These are phyloP conservation scores for Candida jianshihensis DNA, from an alignment of 805 yeast genomes.

Conservation along the genomic window DNA sequence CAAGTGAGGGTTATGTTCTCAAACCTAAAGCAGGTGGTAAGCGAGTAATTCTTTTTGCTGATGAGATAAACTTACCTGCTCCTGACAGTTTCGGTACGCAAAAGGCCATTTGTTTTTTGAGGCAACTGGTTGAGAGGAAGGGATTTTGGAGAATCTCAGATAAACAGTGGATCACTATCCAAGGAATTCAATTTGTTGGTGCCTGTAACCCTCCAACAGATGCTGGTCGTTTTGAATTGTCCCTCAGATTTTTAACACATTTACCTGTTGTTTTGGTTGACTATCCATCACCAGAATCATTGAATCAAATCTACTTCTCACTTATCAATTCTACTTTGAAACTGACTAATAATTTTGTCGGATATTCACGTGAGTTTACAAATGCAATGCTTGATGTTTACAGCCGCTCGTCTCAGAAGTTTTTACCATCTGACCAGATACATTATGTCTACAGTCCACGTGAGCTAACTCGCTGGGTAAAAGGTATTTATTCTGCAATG, in stretches of 20 bases:
- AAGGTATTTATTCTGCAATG: constrained; percentile 59
- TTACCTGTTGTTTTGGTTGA: constrained; percentile 64
- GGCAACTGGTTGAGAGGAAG: constrained; percentile 63
- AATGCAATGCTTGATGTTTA: constrained; percentile 64
- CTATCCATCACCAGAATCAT: constrained; percentile 61
- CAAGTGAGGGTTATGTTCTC: constrained; percentile 44
- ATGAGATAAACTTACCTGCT: constrained; percentile 81
- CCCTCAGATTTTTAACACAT: constrained; percentile 61
- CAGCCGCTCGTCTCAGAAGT: constrained; percentile 31
- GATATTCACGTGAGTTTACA: constrained; percentile 46
- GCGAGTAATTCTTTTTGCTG: constrained; percentile 81
- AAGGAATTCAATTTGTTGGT: constrained; percentile 77
- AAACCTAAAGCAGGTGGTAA: constrained; percentile 56
- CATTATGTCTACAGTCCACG: constrained; percentile 85
- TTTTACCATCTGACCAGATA: constrained; percentile 32
- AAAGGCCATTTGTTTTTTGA: constrained; percentile 56
- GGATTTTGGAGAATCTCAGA: constrained; percentile 72
- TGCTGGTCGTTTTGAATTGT: constrained; percentile 58
- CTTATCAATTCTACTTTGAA: constrained; percentile 52
- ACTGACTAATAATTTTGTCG: constrained; percentile 52
- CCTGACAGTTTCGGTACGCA: constrained; percentile 71
- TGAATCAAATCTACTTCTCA: constrained; percentile 58
- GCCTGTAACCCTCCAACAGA: constrained; percentile 91
- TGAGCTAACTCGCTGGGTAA: constrained; percentile 81
- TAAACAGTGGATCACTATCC: constrained; percentile 58